Evolutionary conservation across 2,329 filamentous ascomycete species (phyloP).

Genomic region (Setomelanomma holmii): DNA sequence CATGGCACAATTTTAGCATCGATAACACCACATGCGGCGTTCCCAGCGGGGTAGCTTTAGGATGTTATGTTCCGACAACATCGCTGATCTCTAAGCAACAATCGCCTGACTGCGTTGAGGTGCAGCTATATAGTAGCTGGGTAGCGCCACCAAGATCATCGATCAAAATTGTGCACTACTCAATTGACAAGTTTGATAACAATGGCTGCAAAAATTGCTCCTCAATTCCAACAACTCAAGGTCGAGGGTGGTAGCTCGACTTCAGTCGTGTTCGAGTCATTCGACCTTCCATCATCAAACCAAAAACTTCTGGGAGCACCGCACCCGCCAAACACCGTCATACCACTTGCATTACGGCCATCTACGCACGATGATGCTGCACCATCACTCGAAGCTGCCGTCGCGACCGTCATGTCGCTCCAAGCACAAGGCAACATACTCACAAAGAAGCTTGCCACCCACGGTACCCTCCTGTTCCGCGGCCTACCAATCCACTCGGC

Average conservation of each 20-base stretch:
- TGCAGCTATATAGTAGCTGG: not conserved
- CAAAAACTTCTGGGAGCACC: conserved; percentile 51
- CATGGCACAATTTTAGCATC: conserved; percentile 18
- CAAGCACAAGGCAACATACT: conserved; percentile 29
- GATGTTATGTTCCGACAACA: not conserved
- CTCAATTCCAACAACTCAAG: not conserved
- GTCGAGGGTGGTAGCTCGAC: conserved; percentile 20
- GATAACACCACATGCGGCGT: conserved; percentile 10
- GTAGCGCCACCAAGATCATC: not conserved
- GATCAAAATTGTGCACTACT: too few relatives aligned
- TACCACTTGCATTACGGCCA: conserved; percentile 51
- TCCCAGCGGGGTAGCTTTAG: conserved; percentile 6
- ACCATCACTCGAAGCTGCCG: conserved; percentile 41
- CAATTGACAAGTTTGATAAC: too few relatives aligned
- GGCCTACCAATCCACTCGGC: conserved; percentile 52
- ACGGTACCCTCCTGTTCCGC: conserved; percentile 58
- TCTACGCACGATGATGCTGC: conserved; percentile 15
- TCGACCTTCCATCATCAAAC: conserved; percentile 51
- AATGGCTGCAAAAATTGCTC: not conserved
- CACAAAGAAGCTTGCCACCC: conserved; percentile 30
- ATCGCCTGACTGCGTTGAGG: not conserved
- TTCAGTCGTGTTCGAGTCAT: conserved; percentile 46
- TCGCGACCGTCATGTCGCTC: conserved; percentile 49
- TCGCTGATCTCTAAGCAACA: not conserved
- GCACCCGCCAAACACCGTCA: conserved; percentile 49